Evolutionary conservation across 2,329 filamentous ascomycete genomes (phyloP).

Genomic region (Diplodia scrobiculata): DNA sequence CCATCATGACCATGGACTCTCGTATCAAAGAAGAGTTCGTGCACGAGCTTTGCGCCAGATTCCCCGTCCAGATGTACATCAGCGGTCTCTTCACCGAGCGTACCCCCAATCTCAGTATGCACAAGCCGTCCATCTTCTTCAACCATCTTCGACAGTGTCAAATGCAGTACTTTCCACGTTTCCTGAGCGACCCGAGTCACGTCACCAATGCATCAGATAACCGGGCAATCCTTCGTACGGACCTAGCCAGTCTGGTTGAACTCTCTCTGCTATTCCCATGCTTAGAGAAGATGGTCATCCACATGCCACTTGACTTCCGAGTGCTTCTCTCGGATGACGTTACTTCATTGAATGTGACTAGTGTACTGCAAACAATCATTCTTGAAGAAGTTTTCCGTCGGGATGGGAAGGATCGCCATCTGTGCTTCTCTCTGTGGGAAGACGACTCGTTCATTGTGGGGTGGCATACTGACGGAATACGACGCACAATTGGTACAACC

Average conservation of each 20-base stretch:
- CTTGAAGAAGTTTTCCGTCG: not conserved
- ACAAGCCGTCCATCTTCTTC: not conserved
- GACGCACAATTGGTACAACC: not conserved
- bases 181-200: not conserved
- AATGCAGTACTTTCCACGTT: not conserved
- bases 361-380: not conserved
- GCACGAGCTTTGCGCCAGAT: not conserved
- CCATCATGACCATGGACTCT: not conserved
- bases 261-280: not conserved
- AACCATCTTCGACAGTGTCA: not conserved
- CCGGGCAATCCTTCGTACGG: not conserved
- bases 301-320: not conserved
- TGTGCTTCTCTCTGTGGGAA: not conserved
- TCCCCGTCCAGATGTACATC: not conserved
- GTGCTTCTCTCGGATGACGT: not conserved
- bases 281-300: not conserved
- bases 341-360: not conserved
- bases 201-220: not conserved
- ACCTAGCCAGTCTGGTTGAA: not conserved
- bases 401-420: no score
- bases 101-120: not conserved
- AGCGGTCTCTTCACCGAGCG: not conserved
- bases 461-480: not conserved
- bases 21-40: constrained; percentile 1
- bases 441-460: not conserved